Evolutionary conservation across 129 eudicot species (phyloP).

Genomic region (Escallonia herrerae): DNA sequence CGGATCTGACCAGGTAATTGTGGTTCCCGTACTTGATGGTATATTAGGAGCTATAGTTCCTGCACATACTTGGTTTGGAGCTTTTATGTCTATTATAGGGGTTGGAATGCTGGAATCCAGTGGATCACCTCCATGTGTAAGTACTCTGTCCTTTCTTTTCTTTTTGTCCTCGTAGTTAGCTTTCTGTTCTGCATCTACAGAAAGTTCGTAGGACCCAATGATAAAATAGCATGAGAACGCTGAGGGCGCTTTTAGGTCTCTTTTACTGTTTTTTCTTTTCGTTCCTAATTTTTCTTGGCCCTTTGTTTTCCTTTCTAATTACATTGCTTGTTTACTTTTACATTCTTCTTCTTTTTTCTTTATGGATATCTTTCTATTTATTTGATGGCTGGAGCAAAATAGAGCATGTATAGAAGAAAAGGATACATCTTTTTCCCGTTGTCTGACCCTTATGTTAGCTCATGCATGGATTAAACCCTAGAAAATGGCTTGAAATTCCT

Average conservation of each 20-base stretch:
- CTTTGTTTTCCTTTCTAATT: background rate
- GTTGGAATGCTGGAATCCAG: constrained; percentile 90
- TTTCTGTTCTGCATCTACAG: background rate
- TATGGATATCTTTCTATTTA: no score
- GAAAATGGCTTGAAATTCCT: no score
- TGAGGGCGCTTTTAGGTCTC: no score
- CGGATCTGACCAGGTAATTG: constrained; percentile 53
- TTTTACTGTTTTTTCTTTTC: no score
- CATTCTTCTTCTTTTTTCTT: background rate
- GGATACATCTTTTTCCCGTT: no score
- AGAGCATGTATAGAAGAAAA: no score
- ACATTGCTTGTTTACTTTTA: background rate
- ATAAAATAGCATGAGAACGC: background rate
- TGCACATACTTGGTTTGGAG: constrained; percentile 84
- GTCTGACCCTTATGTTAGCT: no score
- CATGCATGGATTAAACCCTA: no score
- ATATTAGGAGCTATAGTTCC: constrained; percentile 73
- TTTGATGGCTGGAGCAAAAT: no score
- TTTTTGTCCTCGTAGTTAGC: background rate
- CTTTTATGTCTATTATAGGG: constrained; percentile 67
- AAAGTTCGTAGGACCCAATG: background rate
- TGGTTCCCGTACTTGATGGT: constrained; percentile 91
- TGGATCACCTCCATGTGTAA: constrained; percentile 85
- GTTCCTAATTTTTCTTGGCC: no score
- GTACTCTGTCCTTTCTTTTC: constrained; percentile 7